phyloP scores from a whole-genome alignment of 1,139 yeast species.

The Sugiyamaella paludigena region DNA sequence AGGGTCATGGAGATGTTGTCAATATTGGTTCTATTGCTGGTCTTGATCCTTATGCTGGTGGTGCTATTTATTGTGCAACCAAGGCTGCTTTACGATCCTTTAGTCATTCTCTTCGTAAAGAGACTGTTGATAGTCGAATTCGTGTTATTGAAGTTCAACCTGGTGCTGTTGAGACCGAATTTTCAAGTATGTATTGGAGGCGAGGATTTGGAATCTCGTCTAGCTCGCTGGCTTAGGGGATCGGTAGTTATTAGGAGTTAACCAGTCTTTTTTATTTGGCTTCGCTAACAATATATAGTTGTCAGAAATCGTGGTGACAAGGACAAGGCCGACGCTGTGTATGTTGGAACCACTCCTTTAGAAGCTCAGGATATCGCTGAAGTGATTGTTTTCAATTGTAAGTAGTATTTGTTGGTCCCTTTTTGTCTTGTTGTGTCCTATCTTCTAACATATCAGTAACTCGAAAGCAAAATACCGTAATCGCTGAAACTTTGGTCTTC shows the following conservation, averaged over 20 bases:
- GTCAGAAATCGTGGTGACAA: constrained; percentile 74
- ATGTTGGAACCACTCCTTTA: constrained; percentile 70
- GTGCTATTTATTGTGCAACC: constrained; percentile 85
- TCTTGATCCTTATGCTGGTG: constrained; percentile 80
- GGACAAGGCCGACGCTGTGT: constrained; percentile 66
- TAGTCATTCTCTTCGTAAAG: constrained; percentile 73
- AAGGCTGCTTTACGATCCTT: constrained; percentile 80
- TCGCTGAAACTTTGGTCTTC: constrained; percentile 76
- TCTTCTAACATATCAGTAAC: constrained; percentile 36
- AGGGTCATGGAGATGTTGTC: constrained; percentile 71
- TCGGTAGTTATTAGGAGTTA: not conserved
- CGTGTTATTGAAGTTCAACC: constrained; percentile 85
- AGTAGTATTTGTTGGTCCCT: constrained; percentile 15
- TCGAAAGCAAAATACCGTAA: constrained; percentile 69
- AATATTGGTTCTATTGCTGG: constrained; percentile 89
- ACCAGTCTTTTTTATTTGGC: not conserved
- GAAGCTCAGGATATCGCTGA: constrained; percentile 81
- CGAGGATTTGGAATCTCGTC: no score
- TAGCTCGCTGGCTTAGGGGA: no score
- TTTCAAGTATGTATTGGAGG: constrained; percentile 45
- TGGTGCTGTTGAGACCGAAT: constrained; percentile 87
- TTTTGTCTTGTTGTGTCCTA: constrained; percentile 10
- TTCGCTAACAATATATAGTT: constrained; percentile 29
- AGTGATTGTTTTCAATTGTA: constrained; percentile 62
- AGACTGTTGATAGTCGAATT: constrained; percentile 66